Evolutionary conservation across 208 protist genomes (phyloP).

Genomic region (Crithidia acanthocephali): DNA sequence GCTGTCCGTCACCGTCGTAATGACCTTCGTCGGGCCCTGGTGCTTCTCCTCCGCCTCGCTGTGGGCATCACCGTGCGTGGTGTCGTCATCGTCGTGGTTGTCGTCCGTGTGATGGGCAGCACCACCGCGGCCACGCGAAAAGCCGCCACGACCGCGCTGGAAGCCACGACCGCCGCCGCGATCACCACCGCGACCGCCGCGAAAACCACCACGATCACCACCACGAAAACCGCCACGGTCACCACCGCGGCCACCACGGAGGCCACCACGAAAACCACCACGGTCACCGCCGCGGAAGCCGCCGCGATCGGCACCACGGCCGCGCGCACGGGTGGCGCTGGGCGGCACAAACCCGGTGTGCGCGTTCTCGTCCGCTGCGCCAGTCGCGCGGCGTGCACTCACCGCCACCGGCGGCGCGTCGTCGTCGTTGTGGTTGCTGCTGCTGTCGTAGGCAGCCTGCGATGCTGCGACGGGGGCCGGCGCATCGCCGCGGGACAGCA

Average conservation of each 20-base stretch:
- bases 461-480: neutral
- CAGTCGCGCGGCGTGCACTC: constrained; percentile 32
- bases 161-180: neutral
- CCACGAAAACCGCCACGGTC: constrained; percentile 2
- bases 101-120: neutral
- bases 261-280: constrained; percentile 14
- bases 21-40: constrained; percentile 35
- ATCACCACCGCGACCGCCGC: neutral
- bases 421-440: constrained; percentile 23
- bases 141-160: neutral
- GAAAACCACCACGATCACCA: constrained; percentile 9
- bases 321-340: constrained; percentile 4
- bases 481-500: constrained; percentile 24
- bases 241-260: constrained; percentile 8
- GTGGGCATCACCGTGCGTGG: neutral
- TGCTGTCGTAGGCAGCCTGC: neutral
- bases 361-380: neutral
- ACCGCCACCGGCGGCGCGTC: constrained; percentile 47
- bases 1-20: constrained; percentile 69
- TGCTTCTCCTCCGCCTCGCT: constrained; percentile 1
- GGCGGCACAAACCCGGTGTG: constrained; percentile 25
- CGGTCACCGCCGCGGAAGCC: neutral
- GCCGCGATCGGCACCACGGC: constrained; percentile 9
- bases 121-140: constrained; percentile 1
- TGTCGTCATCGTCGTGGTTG: neutral